Evolutionary conservation across 2,329 filamentous ascomycete genomes (phyloP).

Genomic region (Cercospora sp.): DNA sequence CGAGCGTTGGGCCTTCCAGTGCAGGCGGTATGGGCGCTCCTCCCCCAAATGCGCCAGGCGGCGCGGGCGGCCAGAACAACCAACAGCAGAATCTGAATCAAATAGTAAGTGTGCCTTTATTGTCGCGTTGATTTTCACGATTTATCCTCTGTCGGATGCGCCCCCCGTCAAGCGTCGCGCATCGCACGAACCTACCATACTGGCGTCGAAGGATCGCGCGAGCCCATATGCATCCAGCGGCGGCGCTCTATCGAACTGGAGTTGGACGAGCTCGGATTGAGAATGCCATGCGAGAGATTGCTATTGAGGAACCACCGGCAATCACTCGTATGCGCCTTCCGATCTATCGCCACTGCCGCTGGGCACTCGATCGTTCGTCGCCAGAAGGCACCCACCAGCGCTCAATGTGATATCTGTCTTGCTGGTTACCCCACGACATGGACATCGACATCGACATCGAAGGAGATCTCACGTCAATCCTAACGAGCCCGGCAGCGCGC

Average conservation of each 20-base stretch:
- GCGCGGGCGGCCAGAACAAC: conserved; percentile 55
- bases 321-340: not conserved
- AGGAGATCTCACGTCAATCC: not conserved
- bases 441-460: not conserved
- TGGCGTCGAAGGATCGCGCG: not conserved
- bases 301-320: not conserved
- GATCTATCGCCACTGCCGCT: not conserved
- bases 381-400: not conserved
- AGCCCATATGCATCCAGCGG: not conserved
- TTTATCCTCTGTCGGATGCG: not conserved
- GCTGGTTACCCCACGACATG: not conserved
- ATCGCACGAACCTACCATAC: not conserved
- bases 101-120: conserved; percentile 66
- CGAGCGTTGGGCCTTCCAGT: conserved; percentile 38
- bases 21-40: conserved; percentile 46
- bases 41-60: conserved; percentile 49
- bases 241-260: not conserved
- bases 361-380: not conserved
- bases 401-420: not conserved
- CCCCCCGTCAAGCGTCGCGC: not conserved
- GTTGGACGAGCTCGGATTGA: not conserved
- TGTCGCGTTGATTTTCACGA: not conserved
- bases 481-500: not conserved
- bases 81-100: conserved; percentile 92
- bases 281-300: not conserved